Base-by-base conservation (phyloP, 2,329 filamentous ascomycete species). In the Sclerotinia minor region DNA sequence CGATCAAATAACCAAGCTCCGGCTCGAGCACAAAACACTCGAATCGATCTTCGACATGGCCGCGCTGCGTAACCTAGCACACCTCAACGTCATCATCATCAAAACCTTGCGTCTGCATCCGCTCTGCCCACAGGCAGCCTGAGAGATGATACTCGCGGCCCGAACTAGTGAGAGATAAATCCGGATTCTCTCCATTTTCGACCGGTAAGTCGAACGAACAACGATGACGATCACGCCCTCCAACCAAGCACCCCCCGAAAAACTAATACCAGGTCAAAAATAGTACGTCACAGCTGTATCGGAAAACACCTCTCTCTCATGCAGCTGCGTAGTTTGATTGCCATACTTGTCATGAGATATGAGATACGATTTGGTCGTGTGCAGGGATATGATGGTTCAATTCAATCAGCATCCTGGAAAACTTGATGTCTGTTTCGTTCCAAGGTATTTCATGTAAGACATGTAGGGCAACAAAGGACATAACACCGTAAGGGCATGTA, bases 241-340 rank as follows among this genome's bases (percentile, higher is more conserved):
- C 50, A 29, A 5, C 6, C 38, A 3, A n/a, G 2, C 9, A 0
- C n/a, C 21, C 38, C n/a, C n/a, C n/a, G n/a, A n/a, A n/a, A 24
- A 2, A 52, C 44, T 50, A 5, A 38, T 13, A 32, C 29, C 13
- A 8, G 9, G 15, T 53, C 9, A 29, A 50, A 13, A 52, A 35
- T 24, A 65, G 35, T n/a, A 29, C 11, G 17, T 5, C 17, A 26
- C 17, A 71, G 69, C 32, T 79, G 76, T 64, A 70, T 72, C 6
- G 76, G 76, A 1, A 76, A 76, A 61, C 71, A 72, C 2, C 65
- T 78, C 1, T 77, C 76, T 8, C 67, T 78, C 65, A 72, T 77
- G 69, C 73, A 76, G 35, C 67, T 79, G 38, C 73, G 75, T 3
- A 71, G 72, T 52, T 64, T 75, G 11, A 59, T 76, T 11, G 71